These are phyloP conservation scores for Aciculosporium take DNA, from an alignment of 2,329 filamentous ascomycete species.

Conservation along the genomic window DNA sequence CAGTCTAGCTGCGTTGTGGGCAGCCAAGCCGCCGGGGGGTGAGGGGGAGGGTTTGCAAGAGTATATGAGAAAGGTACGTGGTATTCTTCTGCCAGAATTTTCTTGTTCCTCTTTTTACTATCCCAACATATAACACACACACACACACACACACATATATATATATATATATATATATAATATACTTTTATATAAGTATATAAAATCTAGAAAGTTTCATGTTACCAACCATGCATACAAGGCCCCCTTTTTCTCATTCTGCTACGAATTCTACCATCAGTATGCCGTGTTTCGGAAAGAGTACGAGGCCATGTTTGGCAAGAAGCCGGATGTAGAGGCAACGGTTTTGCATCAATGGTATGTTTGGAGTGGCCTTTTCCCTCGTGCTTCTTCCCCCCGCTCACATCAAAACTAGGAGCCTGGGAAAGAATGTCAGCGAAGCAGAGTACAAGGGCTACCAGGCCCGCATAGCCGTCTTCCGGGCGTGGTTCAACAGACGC, in stretches of 20 bases:
- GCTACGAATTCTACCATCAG: constrained; percentile 19
- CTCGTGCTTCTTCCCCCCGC: too few relatives aligned
- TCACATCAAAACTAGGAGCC: constrained; percentile 9
- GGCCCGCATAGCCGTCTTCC: constrained; percentile 15
- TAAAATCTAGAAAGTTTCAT: too few relatives aligned
- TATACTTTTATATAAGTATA: too few relatives aligned
- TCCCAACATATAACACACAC: too few relatives aligned
- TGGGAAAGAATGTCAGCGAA: constrained; percentile 13
- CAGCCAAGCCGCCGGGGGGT: constrained; percentile 12
- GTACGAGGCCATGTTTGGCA: constrained; percentile 13
- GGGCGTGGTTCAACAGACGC: constrained; percentile 18
- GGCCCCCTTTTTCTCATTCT: constrained; percentile 18
- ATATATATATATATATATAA: too few relatives aligned
- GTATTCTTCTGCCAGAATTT: background rate
- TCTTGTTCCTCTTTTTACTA: too few relatives aligned
- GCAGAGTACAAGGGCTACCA: constrained; percentile 11
- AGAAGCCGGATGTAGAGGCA: constrained; percentile 16
- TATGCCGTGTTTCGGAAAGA: constrained; percentile 15
- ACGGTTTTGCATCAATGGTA: constrained; percentile 18
- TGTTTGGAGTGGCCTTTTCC: background rate
- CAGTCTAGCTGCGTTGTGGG: constrained; percentile 11
- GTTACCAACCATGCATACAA: constrained; percentile 3
- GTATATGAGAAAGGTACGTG: constrained; percentile 18
- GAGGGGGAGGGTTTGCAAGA: constrained; percentile 11
- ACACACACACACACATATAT: too few relatives aligned